Evolutionary conservation across 2,329 filamentous ascomycete species (phyloP), one percentile per base, ranked within the genome.

Genomic region (Stromatinia cepivora): DNA sequence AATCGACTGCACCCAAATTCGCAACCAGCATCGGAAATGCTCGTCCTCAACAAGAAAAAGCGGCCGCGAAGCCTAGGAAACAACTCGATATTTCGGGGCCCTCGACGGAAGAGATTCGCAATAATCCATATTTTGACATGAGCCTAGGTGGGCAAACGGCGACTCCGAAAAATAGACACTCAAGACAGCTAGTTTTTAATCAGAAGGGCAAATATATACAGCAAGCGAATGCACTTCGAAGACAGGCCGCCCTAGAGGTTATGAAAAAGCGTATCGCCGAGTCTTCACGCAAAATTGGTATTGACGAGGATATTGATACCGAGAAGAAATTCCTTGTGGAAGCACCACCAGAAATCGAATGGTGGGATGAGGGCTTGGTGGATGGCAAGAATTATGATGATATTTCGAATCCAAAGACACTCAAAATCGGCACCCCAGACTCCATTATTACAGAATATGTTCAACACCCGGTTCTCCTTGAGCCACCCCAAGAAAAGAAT

Each of bases 131-230:
- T 79, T 94, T 91, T 73, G 92, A 96, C 76, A 84, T 90, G 10
- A 90, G 82, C 73, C 80, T 89, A 17, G 85, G 86, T n/a, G 82
- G 85, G 6, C 88, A 90, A 69, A 84, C 84, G 73, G 82, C 83
- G 67, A 77, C 81, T 72, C 83, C 79, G 76, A 92, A 90, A 75
- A 83, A 86, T 50, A 86, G 93, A 64, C 85, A 91, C 72, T 87
- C 92, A 15, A 89, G 92, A 70, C 89, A 92, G 73, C 84, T 99
- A 25, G 82, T 93, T 17, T 98, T 99, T 83, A 97, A 97, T 76
- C 90, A 94, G 75, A 96, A 97, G 79, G 95, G 95, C 66, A 98
- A 98, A 85, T 98, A 97, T 77, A 97, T 98, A 71, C 90, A 93
- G 73, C 94, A 98, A 81, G 95, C 92, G 10, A 94, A 92, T 79